Conservation (phyloP, 257 asterid species). For the Sherardia arvensis region DNA sequence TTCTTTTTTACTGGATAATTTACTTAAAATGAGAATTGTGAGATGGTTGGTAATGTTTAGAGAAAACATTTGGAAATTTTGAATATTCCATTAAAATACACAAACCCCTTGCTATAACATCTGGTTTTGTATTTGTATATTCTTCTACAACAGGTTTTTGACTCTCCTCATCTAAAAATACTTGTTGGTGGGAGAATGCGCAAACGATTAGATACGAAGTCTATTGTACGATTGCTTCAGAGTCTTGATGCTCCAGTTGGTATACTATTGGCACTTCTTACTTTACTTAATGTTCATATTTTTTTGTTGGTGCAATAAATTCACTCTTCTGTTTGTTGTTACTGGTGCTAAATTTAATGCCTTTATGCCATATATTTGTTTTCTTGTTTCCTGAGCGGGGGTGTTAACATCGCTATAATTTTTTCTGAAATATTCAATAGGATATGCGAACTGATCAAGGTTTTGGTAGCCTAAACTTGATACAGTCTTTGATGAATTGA, state of each 20-base stretch:
- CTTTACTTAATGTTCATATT: not conserved
- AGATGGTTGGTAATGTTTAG: not conserved
- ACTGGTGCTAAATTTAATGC: not conserved
- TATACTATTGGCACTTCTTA: slow-evolving; percentile 13
- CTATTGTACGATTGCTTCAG: slow-evolving; percentile 63
- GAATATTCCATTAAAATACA: not conserved
- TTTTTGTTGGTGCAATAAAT: not conserved
- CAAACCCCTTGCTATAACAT: not conserved
- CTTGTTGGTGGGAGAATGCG: slow-evolving; percentile 51
- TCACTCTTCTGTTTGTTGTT: not conserved
- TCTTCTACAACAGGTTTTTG: slow-evolving; percentile 43
- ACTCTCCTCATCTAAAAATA: slow-evolving; percentile 62
- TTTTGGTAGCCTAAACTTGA: not conserved
- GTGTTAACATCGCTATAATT: not conserved
- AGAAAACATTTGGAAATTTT: not conserved
- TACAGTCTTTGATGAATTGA: not conserved
- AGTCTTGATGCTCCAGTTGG: slow-evolving; percentile 69
- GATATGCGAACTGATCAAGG: not conserved
- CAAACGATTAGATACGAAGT: slow-evolving; percentile 62
- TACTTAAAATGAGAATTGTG: not conserved
- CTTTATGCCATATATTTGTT: not conserved
- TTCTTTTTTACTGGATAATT: not conserved
- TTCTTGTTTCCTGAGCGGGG: not conserved
- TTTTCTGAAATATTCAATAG: not conserved
- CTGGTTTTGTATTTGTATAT: not conserved